Evolutionary conservation across 768 basidiomycete species (phyloP).

Genomic region (Mycena alexandri): DNA sequence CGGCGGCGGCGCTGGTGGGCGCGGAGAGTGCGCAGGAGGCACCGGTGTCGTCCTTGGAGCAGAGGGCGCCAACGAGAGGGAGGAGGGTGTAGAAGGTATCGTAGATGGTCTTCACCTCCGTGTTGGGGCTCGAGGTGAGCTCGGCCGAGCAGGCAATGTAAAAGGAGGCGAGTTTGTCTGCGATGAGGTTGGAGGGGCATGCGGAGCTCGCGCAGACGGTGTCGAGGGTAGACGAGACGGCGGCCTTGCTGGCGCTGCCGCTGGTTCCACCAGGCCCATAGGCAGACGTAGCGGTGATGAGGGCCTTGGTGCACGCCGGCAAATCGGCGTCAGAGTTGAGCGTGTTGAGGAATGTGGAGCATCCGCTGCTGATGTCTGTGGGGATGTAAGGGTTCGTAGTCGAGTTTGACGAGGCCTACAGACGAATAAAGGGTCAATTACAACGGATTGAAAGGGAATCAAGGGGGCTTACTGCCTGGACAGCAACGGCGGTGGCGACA

Average conservation of each 20-base stretch:
- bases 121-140: conserved; percentile 65
- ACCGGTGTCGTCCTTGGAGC: conserved; percentile 79
- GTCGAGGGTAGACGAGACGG: conserved; percentile 65
- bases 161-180: conserved; percentile 75
- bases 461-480: conserved; percentile 62
- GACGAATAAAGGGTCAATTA: conserved; percentile 10
- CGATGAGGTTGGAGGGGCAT: conserved; percentile 73
- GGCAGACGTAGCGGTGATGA: conserved; percentile 69
- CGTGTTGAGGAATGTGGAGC: conserved; percentile 67
- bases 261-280: conserved; percentile 61
- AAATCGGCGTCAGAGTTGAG: conserved; percentile 76
- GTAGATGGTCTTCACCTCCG: conserved; percentile 73
- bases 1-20: conserved; percentile 46
- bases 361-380: conserved; percentile 66
- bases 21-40: conserved; percentile 76
- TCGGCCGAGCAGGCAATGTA: conserved; percentile 78
- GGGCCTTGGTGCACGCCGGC: conserved; percentile 68
- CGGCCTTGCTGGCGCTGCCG: conserved; percentile 53
- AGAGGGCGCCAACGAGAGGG: conserved; percentile 78
- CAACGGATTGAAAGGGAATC: conserved; percentile 1
- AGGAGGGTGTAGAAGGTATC: conserved; percentile 81
- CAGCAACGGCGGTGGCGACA: conserved; percentile 60
- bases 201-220: conserved; percentile 64
- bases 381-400: conserved; percentile 72
- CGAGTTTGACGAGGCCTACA: conserved; percentile 40